Percentiles rank a stretch among this genome's conserved stretches.
phyloP scores from a whole-genome alignment of 2,329 filamentous ascomycete genomes.

The Fusarium sp. region DNA sequence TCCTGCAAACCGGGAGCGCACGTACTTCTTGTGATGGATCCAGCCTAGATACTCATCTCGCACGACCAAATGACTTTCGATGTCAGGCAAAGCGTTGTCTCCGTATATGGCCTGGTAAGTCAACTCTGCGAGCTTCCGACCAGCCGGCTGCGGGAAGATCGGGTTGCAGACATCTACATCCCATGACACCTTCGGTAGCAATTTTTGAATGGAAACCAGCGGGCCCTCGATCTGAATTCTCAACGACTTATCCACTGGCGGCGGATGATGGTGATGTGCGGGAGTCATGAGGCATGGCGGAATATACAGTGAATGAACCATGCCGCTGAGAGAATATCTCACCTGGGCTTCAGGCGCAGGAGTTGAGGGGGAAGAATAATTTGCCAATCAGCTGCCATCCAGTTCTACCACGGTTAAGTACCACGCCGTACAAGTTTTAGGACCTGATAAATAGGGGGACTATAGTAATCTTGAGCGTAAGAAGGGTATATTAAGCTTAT shows the following conservation, averaged over 20 bases:
- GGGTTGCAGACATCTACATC: background rate
- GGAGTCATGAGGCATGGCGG: slow-evolving; percentile 27
- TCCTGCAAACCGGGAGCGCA: no score
- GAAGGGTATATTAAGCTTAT: no score
- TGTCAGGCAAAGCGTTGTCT: background rate
- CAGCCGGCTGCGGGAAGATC: slow-evolving; percentile 29
- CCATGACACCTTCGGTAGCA: slow-evolving; percentile 27
- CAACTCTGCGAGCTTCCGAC: slow-evolving; percentile 22
- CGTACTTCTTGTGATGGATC: background rate
- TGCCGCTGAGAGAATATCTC: background rate
- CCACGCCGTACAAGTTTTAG: no score
- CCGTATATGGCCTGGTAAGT: slow-evolving; percentile 27
- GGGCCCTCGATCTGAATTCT: slow-evolving; percentile 40
- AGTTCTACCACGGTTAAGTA: no score
- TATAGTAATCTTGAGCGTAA: no score
- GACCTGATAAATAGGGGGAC: no score
- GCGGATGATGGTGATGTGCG: slow-evolving; percentile 23
- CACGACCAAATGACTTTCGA: slow-evolving; percentile 19
- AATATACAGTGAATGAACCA: slow-evolving; percentile 29
- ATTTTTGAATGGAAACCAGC: slow-evolving; percentile 23
- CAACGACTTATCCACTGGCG: slow-evolving; percentile 21
- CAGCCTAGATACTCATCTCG: slow-evolving; percentile 36
- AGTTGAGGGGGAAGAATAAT: no score
- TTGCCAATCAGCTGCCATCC: no score
- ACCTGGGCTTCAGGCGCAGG: no score